Evolutionary conservation across 352 stramenopile genomes (phyloP).

Genomic region (Globisporangium takayamanum): DNA sequence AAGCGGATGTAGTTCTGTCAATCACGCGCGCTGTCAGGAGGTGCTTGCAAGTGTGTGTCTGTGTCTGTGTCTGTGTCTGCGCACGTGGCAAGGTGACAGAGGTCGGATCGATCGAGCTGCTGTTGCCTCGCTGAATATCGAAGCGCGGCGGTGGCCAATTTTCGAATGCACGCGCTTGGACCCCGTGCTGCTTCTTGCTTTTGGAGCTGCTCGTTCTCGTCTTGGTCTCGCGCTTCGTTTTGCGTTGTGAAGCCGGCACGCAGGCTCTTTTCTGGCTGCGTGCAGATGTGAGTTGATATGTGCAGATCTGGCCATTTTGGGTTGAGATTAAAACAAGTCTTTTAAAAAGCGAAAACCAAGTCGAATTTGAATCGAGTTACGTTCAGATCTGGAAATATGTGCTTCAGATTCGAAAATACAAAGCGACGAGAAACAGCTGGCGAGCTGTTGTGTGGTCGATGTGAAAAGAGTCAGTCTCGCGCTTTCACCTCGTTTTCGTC

Average conservation of each 20-base stretch:
- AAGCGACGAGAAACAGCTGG: too few relatives aligned
- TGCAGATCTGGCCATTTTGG: too few relatives aligned
- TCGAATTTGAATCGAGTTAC: too few relatives aligned
- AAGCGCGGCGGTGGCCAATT: slow-evolving; percentile 4
- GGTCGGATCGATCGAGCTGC: not conserved
- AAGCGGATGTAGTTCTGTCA: not conserved
- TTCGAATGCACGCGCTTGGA: slow-evolving; percentile 8
- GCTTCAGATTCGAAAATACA: too few relatives aligned
- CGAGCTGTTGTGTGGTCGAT: too few relatives aligned
- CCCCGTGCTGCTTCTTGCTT: not conserved
- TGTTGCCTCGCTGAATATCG: slow-evolving; percentile 1
- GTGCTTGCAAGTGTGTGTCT: not conserved
- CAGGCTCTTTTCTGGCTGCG: too few relatives aligned
- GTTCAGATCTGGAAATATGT: too few relatives aligned
- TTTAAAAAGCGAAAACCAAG: too few relatives aligned
- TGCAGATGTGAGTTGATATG: too few relatives aligned
- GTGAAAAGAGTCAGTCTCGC: too few relatives aligned
- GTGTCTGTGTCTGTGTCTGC: not conserved
- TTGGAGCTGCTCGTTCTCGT: not conserved
- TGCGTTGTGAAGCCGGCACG: not conserved
- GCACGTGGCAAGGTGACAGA: not conserved
- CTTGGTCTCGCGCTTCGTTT: not conserved
- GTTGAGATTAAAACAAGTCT: too few relatives aligned
- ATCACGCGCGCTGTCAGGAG: not conserved
- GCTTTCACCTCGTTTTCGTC: too few relatives aligned